phyloP scores from a whole-genome alignment of 2,329 filamentous ascomycete genomes.

The Xenoacremonium recifei region DNA sequence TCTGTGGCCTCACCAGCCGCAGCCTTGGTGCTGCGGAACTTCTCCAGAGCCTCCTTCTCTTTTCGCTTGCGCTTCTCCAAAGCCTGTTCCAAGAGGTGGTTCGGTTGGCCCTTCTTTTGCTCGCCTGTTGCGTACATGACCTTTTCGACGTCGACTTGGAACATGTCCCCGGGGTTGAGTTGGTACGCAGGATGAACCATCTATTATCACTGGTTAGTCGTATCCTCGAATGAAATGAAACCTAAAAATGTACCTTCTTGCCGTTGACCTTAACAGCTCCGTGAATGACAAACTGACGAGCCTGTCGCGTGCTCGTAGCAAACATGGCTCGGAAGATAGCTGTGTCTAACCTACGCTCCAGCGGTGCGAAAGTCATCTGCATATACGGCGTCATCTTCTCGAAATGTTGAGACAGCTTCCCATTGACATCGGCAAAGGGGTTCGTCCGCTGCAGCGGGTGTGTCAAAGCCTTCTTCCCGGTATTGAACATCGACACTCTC shows the following conservation, averaged over 20 bases:
- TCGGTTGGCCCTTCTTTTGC: conserved; percentile 51
- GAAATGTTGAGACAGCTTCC: conserved; percentile 32
- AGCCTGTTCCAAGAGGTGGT: conserved; percentile 22
- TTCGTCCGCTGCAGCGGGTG: conserved; percentile 22
- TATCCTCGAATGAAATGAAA: too few species aligned
- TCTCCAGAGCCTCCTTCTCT: conserved; percentile 23
- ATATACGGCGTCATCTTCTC: conserved; percentile 75
- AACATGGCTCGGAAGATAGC: conserved; percentile 93
- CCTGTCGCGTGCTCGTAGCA: conserved; percentile 88
- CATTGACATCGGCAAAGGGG: conserved; percentile 31
- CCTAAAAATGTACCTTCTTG: conserved; percentile 68
- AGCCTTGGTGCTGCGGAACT: conserved; percentile 9
- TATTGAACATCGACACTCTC: conserved; percentile 22
- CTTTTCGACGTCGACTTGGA: conserved; percentile 86
- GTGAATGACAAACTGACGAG: conserved; percentile 90
- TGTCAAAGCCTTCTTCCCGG: conserved; percentile 13
- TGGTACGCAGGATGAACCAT: conserved; percentile 91
- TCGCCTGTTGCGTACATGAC: conserved; percentile 86
- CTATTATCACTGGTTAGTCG: conserved; percentile 41
- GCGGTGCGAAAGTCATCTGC: conserved; percentile 91
- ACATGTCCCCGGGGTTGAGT: conserved; percentile 96
- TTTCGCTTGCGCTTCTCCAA: conserved; percentile 26
- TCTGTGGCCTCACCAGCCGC: conserved; percentile 2
- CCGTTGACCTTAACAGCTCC: conserved; percentile 95
- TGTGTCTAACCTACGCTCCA: conserved; percentile 90